Conservation (phyloP, 176 grass and related monocot species). For the Pontederia crassipes region DNA sequence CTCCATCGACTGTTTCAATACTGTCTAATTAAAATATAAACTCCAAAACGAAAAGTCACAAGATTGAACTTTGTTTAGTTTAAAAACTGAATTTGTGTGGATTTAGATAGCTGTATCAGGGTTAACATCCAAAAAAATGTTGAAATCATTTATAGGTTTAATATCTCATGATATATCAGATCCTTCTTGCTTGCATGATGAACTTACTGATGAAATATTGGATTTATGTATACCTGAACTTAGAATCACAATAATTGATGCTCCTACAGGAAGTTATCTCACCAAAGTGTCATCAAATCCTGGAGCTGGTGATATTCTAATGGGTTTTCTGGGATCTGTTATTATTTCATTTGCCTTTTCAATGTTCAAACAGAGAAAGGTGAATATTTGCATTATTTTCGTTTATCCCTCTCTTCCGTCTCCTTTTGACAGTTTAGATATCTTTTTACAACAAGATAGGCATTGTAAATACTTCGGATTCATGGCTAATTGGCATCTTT, state of each 20-base stretch:
- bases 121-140: too few species aligned
- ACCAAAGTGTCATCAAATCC: conserved; percentile 77
- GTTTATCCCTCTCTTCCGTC: not conserved
- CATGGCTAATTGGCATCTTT: conserved; percentile 8
- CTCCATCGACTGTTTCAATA: too few species aligned
- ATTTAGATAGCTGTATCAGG: too few species aligned
- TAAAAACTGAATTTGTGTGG: too few species aligned
- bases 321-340: conserved; percentile 94
- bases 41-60: too few species aligned
- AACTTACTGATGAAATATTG: too few species aligned
- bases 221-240: too few species aligned
- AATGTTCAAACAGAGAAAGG: conserved; percentile 98
- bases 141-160: too few species aligned
- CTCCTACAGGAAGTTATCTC: conserved; percentile 68
- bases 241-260: not conserved
- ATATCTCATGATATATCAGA: too few species aligned
- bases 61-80: too few species aligned
- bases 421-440: not conserved
- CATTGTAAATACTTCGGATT: not conserved
- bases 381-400: conserved; percentile 2
- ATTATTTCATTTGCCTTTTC: conserved; percentile 95
- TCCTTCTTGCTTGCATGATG: too few species aligned
- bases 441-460: not conserved
- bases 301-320: conserved; percentile 81
- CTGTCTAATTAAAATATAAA: too few species aligned